These are phyloP conservation scores for Populus hybrid DNA, from an alignment of 441 rosid genomes.

Conservation along the genomic window DNA sequence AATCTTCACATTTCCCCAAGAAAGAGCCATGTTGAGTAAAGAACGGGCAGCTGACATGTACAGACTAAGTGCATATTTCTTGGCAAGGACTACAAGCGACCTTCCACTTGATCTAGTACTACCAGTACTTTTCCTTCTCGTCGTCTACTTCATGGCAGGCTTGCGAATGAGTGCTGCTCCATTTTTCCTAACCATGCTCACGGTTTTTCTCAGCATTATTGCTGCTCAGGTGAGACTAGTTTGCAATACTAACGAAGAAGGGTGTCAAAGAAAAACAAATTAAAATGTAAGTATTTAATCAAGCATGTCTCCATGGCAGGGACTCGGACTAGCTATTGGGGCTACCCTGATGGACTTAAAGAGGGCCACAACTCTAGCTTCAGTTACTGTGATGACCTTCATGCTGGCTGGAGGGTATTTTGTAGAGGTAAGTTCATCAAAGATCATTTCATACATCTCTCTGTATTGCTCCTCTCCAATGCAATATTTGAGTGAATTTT, in stretches of 20 bases:
- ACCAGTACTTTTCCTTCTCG: slow-evolving; percentile 78
- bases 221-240: slow-evolving; percentile 75
- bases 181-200: slow-evolving; percentile 80
- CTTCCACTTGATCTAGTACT: slow-evolving; percentile 92
- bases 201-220: slow-evolving; percentile 78
- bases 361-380: slow-evolving; percentile 92
- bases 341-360: slow-evolving; percentile 91
- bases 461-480: neutral
- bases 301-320: slow-evolving; percentile 46
- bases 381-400: slow-evolving; percentile 96
- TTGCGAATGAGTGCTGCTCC: slow-evolving; percentile 60
- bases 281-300: slow-evolving; percentile 2
- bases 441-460: neutral
- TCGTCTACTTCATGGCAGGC: slow-evolving; percentile 97
- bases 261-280: neutral
- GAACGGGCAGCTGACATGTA: slow-evolving; percentile 98
- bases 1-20: slow-evolving; percentile 98
- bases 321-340: slow-evolving; percentile 96
- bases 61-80: slow-evolving; percentile 84
- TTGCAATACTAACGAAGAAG: neutral
- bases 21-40: slow-evolving; percentile 85
- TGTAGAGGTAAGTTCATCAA: slow-evolving; percentile 49
- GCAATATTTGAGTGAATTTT: neutral
- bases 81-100: slow-evolving; percentile 97
- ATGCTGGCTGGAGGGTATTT: slow-evolving; percentile 98